A percentile compares a stretch with the other conserved stretches of the same genome.
These are phyloP conservation scores for Populus pruinosa DNA, from an alignment of 345 rosid genomes.

Conservation along the genomic window DNA sequence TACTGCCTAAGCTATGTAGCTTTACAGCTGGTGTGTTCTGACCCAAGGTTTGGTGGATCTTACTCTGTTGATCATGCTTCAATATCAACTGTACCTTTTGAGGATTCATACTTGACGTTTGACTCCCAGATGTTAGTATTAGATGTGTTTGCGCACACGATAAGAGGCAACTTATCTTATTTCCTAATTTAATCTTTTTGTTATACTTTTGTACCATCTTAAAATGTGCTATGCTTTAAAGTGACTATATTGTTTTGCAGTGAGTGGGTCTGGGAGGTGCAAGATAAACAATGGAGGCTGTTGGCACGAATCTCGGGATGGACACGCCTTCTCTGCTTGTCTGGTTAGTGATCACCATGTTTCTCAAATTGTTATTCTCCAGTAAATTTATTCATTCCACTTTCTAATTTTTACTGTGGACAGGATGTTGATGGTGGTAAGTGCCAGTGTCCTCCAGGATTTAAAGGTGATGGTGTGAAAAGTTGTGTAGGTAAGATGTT, in stretches of 20 bases:
- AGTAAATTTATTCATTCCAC: background rate
- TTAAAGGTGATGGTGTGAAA: slow-evolving; percentile 82
- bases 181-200: background rate
- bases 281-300: slow-evolving; percentile 71
- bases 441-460: slow-evolving; percentile 88
- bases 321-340: slow-evolving; percentile 65
- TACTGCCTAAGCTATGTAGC: background rate
- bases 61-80: background rate
- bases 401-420: slow-evolving; percentile 20
- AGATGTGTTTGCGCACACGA: background rate
- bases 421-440: slow-evolving; percentile 70
- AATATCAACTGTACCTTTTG: background rate
- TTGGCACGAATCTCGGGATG: slow-evolving; percentile 56
- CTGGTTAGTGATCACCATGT: slow-evolving; percentile 45
- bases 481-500: slow-evolving; percentile 68
- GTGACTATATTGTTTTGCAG: slow-evolving; percentile 27
- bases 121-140: background rate
- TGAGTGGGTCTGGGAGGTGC: slow-evolving; percentile 66
- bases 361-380: background rate
- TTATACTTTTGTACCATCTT: background rate
- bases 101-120: background rate
- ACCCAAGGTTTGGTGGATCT: background rate
- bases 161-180: background rate
- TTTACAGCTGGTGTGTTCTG: background rate
- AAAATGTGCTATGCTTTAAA: background rate